Evolutionary conservation across 345 rosid genomes (phyloP), one percentile per base, ranked within the genome.

Genomic region (Linum trigynum): DNA sequence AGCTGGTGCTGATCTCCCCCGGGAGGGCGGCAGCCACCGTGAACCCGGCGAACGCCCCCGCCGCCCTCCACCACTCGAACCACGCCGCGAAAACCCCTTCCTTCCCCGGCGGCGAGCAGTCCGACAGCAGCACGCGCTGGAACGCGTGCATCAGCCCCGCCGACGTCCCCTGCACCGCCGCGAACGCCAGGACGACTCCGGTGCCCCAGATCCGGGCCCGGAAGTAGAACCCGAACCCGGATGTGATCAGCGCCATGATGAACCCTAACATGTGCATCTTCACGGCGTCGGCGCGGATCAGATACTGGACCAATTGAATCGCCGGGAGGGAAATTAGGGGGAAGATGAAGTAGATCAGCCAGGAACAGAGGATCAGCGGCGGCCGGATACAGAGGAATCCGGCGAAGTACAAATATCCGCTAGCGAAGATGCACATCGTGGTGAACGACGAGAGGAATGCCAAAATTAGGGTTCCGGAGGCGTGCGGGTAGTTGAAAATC

Each of bases 221-320:
- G 69, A 63, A 84, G 57, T 74, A 78, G 70, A 77, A 77, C 39
- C 86, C 91, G 2, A 64, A 39, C 15, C 70, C 85, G 0, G 86
- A 67, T 16, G 88, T 84, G 38, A 73, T 16, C 43, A 82, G 39
- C 0, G 88, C 72, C 41, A 86, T 38, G 62, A 79, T 45, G 64
- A 80, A 79, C 3, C 88, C 91, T 1, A 84, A 70, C 57, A 77
- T 43, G 61, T 83, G 73, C 91, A 86, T 86, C 66, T 77, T 84
- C 62, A 75, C 78, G 0, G 85, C 75, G 55, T 67, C 69, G 16
- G 80, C 67, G 71, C 73, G 80, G 1, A 77, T 56, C 38, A 66
- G 58, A 16, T 66, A 74, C 72, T 86, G 88, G 3, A 84, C 23
- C 7, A 76, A 76, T 43, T 84, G 86, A 67, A 77, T 65, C 17